Evolutionary conservation across 176 grass and related monocot species (phyloP).

Genomic region (Thalia dealbata): DNA sequence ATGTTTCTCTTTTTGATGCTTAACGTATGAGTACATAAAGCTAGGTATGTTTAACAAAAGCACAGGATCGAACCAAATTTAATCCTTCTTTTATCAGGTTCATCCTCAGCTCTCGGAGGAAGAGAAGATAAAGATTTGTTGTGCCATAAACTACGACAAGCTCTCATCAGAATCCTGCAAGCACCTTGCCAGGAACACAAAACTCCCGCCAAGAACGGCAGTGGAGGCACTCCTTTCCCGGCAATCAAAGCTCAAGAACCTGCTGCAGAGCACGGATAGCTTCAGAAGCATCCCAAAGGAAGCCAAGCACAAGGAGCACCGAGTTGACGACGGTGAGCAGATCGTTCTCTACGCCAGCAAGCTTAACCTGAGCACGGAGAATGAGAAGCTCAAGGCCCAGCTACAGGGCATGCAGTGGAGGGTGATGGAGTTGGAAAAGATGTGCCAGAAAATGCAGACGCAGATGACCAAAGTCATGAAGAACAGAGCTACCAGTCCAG

Average conservation of each 20-base stretch:
- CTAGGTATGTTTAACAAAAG: too few relatives aligned
- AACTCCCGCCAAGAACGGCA: slow-evolving; percentile 66
- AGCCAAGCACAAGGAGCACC: not conserved
- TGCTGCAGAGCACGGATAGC: slow-evolving; percentile 37
- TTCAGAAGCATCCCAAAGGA: slow-evolving; percentile 11
- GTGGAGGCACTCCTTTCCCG: slow-evolving; percentile 73
- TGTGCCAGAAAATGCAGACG: slow-evolving; percentile 72
- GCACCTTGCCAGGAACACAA: slow-evolving; percentile 56
- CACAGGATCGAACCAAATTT: not conserved
- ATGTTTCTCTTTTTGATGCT: slow-evolving; percentile 6
- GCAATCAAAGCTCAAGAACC: slow-evolving; percentile 63
- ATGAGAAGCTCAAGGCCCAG: slow-evolving; percentile 66
- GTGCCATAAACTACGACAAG: slow-evolving; percentile 66
- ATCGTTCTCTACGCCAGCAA: slow-evolving; percentile 68
- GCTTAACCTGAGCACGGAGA: slow-evolving; percentile 61
- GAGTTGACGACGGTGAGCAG: slow-evolving; percentile 24
- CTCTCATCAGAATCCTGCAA: slow-evolving; percentile 79
- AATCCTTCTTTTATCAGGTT: slow-evolving; percentile 31
- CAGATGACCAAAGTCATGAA: slow-evolving; percentile 76
- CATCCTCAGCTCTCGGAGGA: slow-evolving; percentile 51
- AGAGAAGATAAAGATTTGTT: slow-evolving; percentile 88
- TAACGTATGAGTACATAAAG: too few relatives aligned
- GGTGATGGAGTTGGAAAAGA: slow-evolving; percentile 80
- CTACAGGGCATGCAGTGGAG: slow-evolving; percentile 85
- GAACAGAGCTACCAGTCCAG: slow-evolving; percentile 11